phyloP scores from a whole-genome alignment of 768 basidiomycete species.

The Krasilnikovozyma curviuscula region DNA sequence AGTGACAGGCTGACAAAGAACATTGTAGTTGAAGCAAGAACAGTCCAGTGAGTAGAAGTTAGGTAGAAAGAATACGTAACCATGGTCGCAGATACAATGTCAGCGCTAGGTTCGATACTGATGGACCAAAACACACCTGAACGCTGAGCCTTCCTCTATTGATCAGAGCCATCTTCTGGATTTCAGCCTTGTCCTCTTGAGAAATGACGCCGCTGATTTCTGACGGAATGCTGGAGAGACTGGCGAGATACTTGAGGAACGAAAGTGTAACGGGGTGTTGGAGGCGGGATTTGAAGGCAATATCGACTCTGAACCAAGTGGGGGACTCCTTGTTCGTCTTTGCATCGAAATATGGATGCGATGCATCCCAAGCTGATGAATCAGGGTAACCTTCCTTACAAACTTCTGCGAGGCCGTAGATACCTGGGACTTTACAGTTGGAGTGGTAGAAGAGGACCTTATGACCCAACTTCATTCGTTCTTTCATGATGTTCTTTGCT shows the following conservation, averaged over 20 bases:
- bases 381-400: not conserved
- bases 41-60: too few species aligned
- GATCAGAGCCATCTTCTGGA: too few species aligned
- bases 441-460: slow-evolving; percentile 4
- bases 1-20: too few species aligned
- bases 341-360: slow-evolving; percentile 3
- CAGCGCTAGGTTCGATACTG: too few species aligned
- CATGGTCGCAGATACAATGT: too few species aligned
- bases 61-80: too few species aligned
- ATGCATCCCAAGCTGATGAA: not conserved
- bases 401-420: slow-evolving; percentile 1
- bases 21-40: too few species aligned
- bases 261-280: not conserved
- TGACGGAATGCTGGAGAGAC: too few species aligned
- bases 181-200: too few species aligned
- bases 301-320: not conserved
- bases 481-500: slow-evolving; percentile 4
- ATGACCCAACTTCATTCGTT: slow-evolving; percentile 3
- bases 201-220: too few species aligned
- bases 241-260: slow-evolving; percentile 1
- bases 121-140: too few species aligned
- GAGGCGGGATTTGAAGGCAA: not conserved
- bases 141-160: too few species aligned
- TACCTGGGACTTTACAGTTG: slow-evolving; percentile 3
- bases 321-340: not conserved